phyloP scores from a whole-genome alignment of 345 rosid genomes.

The Bruguiera parviflora region DNA sequence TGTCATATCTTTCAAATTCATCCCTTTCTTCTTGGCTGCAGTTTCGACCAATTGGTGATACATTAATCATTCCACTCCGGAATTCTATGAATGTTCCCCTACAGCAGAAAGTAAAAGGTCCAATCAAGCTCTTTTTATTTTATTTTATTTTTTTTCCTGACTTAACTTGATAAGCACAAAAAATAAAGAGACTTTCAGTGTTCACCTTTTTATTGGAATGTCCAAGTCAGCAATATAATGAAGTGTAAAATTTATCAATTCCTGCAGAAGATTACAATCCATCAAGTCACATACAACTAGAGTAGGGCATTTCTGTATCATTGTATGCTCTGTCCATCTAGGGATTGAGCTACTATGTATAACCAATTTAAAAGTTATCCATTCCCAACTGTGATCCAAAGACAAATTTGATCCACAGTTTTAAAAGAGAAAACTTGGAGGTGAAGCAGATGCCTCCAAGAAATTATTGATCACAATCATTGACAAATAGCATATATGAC shows the following conservation, averaged over 20 bases:
- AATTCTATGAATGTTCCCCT: slow-evolving; percentile 99
- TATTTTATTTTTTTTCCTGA: neutral
- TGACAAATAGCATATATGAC: neutral
- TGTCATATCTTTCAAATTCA: slow-evolving; percentile 89
- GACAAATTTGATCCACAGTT: neutral
- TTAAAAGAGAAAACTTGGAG: neutral
- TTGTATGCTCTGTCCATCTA: neutral
- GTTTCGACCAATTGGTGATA: slow-evolving; percentile 95
- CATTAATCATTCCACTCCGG: slow-evolving; percentile 95
- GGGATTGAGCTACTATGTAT: neutral
- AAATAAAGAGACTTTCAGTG: neutral
- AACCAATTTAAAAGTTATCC: neutral
- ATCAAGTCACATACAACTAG: slow-evolving; percentile 13
- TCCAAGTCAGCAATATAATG: slow-evolving; percentile 96
- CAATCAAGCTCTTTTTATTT: slow-evolving; percentile 1
- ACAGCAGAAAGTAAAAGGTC: slow-evolving; percentile 10
- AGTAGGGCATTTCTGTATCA: neutral
- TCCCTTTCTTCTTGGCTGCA: slow-evolving; percentile 99
- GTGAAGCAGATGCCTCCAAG: neutral
- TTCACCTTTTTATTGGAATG: slow-evolving; percentile 91
- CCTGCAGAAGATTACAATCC: slow-evolving; percentile 47
- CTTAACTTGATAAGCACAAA: slow-evolving; percentile 4
- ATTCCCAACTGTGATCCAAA: neutral
- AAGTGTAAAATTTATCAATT: slow-evolving; percentile 71
- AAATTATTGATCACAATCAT: neutral